phyloP scores from a whole-genome alignment of 768 basidiomycete species.

The Hortiboletus campestris region DNA sequence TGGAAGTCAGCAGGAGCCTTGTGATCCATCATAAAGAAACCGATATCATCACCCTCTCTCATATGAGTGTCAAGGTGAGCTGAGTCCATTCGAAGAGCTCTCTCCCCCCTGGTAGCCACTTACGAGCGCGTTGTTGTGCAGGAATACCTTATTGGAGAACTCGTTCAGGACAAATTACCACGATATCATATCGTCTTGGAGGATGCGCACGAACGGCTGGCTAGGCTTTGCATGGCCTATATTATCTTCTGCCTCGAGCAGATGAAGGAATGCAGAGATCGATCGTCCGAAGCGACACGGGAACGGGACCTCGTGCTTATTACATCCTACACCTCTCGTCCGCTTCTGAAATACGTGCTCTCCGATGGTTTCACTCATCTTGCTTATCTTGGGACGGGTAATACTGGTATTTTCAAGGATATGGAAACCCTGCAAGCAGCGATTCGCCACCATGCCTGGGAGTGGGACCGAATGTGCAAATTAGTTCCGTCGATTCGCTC shows the following conservation, averaged over 20 bases:
- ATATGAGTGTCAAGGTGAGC: slow-evolving; percentile 20
- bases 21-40: slow-evolving; percentile 10
- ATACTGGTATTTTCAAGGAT: neutral
- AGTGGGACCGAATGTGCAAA: slow-evolving; percentile 6
- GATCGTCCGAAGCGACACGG: neutral
- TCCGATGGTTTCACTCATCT: slow-evolving; percentile 10
- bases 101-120: neutral
- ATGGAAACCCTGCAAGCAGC: neutral
- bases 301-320: neutral
- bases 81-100: no score
- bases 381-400: neutral
- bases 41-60: slow-evolving; percentile 8
- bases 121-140: neutral
- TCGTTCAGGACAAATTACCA: neutral
- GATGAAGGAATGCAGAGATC: neutral
- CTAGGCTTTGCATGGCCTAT: slow-evolving; percentile 13
- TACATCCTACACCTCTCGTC: neutral
- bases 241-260: slow-evolving; percentile 3
- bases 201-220: slow-evolving; percentile 2
- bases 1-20: slow-evolving; percentile 6
- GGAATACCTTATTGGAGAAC: slow-evolving; percentile 15
- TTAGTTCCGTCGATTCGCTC: neutral
- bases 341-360: slow-evolving; percentile 11
- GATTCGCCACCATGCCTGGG: neutral
- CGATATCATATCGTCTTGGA: slow-evolving; percentile 7